Evolutionary conservation across 129 eudicot genomes (phyloP).

Genomic region (Daucus carota): DH1_v3.0 NC_030387.2:33248501-33249000

Average conservation of each 20-base stretch:
- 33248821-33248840: slow-evolving; percentile 61
- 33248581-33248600: slow-evolving; percentile 60
- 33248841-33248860: slow-evolving; percentile 49
- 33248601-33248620: slow-evolving; percentile 51
- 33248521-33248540: slow-evolving; percentile 72
- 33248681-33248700: slow-evolving; percentile 80
- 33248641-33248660: slow-evolving; percentile 61
- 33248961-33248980: slow-evolving; percentile 55
- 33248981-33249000: slow-evolving; percentile 90
- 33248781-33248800: slow-evolving; percentile 60
- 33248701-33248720: slow-evolving; percentile 64
- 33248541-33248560: slow-evolving; percentile 72
- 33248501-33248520: slow-evolving; percentile 42
- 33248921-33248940: slow-evolving; percentile 50
- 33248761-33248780: slow-evolving; percentile 80
- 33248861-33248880: slow-evolving; percentile 77
- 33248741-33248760: slow-evolving; percentile 65
- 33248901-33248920: slow-evolving; percentile 67
- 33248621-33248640: slow-evolving; percentile 59
- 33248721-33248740: slow-evolving; percentile 68
- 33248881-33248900: slow-evolving; percentile 65
- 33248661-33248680: slow-evolving; percentile 56
- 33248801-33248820: slow-evolving; percentile 40
- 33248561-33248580: slow-evolving; percentile 79
- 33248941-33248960: slow-evolving; percentile 62